Evolutionary conservation across 352 stramenopile genomes (phyloP).

Genomic region (Thraustochytrium sp.): DNA sequence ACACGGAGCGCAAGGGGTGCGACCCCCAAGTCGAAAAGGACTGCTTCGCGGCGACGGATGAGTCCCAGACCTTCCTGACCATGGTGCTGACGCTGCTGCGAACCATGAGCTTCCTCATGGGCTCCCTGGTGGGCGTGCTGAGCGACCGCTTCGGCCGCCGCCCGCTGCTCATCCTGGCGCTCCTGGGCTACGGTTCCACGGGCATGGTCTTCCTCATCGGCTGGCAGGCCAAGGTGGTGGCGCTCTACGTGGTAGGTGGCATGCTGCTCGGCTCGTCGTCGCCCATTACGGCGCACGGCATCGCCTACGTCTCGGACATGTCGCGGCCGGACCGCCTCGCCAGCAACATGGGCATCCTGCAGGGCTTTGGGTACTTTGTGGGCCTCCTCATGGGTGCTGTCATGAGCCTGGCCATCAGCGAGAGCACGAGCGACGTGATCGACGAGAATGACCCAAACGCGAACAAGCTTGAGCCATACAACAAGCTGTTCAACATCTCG

Average conservation of each 20-base stretch:
- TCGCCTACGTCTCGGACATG: constrained; percentile 46
- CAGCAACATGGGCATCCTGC: constrained; percentile 42
- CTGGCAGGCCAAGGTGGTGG: constrained; percentile 11
- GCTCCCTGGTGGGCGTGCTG: constrained; percentile 33
- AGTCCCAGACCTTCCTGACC: constrained; percentile 16
- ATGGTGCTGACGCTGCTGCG: constrained; percentile 40
- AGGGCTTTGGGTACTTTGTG: constrained; percentile 45
- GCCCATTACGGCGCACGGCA: constrained; percentile 38
- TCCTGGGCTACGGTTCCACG: constrained; percentile 23
- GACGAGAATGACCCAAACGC: not conserved
- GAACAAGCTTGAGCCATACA: not conserved
- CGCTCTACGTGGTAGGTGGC: constrained; percentile 40
- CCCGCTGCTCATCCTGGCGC: constrained; percentile 31
- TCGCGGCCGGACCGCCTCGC: constrained; percentile 35
- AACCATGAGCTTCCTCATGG: constrained; percentile 44
- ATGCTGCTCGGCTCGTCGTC: constrained; percentile 41
- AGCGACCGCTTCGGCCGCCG: constrained; percentile 30
- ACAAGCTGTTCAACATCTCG: constrained; percentile 46
- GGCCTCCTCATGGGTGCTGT: constrained; percentile 43
- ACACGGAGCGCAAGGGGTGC: constrained; percentile 44
- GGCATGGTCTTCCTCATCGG: constrained; percentile 39
- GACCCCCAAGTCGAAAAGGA: constrained; percentile 18
- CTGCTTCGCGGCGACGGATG: constrained; percentile 43
- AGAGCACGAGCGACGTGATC: not conserved
- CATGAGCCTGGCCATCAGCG: constrained; percentile 25